Evolutionary conservation across 129 eudicot genomes (phyloP).

Genomic region (Flaveria bidentis): DNA sequence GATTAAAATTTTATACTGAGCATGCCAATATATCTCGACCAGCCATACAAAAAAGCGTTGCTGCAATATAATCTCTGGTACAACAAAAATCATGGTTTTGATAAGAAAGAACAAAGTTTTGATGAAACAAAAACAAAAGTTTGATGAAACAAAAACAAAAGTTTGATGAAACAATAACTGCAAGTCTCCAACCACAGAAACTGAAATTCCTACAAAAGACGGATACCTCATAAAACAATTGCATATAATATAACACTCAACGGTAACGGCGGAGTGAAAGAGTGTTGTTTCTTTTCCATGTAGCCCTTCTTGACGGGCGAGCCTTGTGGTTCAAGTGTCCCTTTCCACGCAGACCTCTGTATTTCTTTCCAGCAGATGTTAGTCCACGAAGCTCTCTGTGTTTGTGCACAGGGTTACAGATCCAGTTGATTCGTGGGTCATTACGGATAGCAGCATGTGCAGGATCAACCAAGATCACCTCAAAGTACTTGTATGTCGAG

Average conservation of each 20-base stretch:
- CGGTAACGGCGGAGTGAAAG: constrained; percentile 77
- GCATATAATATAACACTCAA: constrained; percentile 24
- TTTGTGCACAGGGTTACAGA: constrained; percentile 69
- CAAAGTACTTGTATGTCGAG: constrained; percentile 76
- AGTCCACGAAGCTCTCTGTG: constrained; percentile 85
- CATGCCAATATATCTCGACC: too few species aligned
- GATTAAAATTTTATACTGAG: too few species aligned
- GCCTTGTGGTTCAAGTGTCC: constrained; percentile 79
- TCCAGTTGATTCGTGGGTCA: constrained; percentile 81
- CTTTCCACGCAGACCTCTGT: constrained; percentile 82
- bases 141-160: not conserved
- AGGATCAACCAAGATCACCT: constrained; percentile 74
- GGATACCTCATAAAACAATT: constrained; percentile 1
- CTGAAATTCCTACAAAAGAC: constrained; percentile 17
- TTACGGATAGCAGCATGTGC: constrained; percentile 67
- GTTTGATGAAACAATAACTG: not conserved
- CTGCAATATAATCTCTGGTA: constrained; percentile 4
- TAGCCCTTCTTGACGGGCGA: constrained; percentile 77
- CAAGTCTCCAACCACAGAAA: constrained; percentile 13
- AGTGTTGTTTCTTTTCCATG: constrained; percentile 92
- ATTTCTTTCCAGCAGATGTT: constrained; percentile 81
- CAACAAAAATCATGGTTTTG: not conserved
- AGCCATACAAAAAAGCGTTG: not conserved
- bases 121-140: constrained; percentile 13
- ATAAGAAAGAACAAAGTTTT: not conserved